Conservation (phyloP, 345 rosid species). For the Bruguiera gymnorhiza region DNA sequence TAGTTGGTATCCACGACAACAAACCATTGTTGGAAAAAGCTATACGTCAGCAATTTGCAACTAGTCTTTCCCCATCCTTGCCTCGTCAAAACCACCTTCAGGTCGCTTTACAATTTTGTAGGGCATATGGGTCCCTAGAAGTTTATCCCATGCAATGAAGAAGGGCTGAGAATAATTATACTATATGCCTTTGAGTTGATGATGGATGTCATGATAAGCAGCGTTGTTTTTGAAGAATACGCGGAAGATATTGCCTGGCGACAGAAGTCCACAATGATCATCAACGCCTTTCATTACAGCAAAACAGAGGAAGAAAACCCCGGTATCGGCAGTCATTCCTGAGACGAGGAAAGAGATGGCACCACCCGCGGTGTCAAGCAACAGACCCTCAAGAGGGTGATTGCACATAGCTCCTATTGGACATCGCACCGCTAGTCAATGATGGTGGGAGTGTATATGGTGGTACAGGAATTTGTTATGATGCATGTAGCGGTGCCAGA, state of each 20-base stretch:
- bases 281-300: constrained; percentile 57
- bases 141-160: constrained; percentile 63
- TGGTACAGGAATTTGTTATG: constrained; percentile 59
- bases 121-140: constrained; percentile 65
- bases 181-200: constrained; percentile 60
- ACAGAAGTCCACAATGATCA: constrained; percentile 65
- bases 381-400: constrained; percentile 59
- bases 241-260: constrained; percentile 64
- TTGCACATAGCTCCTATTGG: constrained; percentile 64
- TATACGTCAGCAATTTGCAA: no score
- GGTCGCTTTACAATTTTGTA: constrained; percentile 42
- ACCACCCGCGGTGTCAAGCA: constrained; percentile 65
- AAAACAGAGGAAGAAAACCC: constrained; percentile 49
- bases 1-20: no score
- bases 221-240: constrained; percentile 52
- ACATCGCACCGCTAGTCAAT: constrained; percentile 53
- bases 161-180: constrained; percentile 71
- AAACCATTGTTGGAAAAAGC: no score
- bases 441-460: constrained; percentile 62
- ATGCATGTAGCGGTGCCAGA: constrained; percentile 62
- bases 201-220: constrained; percentile 71
- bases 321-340: constrained; percentile 61
- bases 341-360: constrained; percentile 58
- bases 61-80: neutral
- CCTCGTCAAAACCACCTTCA: constrained; percentile 59